phyloP scores from a whole-genome alignment of 179 eudicot genomes.

The Dionaea muscipula region DNA sequence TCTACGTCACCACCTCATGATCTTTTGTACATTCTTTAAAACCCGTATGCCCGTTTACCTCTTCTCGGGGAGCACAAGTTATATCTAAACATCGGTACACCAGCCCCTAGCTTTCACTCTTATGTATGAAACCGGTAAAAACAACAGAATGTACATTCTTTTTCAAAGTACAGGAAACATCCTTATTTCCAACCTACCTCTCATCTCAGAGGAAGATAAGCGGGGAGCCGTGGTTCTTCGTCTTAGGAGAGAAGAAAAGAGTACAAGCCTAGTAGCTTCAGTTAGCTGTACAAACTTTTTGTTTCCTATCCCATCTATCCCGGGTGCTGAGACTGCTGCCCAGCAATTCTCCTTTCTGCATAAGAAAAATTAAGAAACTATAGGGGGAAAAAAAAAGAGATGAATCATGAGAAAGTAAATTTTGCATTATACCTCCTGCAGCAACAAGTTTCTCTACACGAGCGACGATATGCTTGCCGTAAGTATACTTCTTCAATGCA shows the following conservation, averaged over 20 bases:
- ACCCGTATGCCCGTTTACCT: too few relatives aligned
- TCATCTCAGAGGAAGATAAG: neutral
- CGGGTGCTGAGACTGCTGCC: constrained; percentile 38
- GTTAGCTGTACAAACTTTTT: constrained; percentile 60
- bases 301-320: constrained; percentile 27
- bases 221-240: neutral
- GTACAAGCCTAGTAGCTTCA: constrained; percentile 16
- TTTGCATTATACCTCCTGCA: constrained; percentile 52
- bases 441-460: constrained; percentile 76
- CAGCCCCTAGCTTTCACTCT: too few relatives aligned
- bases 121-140: too few relatives aligned
- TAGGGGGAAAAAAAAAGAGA: too few relatives aligned
- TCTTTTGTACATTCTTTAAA: too few relatives aligned
- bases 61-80: too few relatives aligned
- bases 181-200: too few relatives aligned
- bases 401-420: neutral
- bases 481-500: constrained; percentile 68
- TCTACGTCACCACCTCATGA: too few relatives aligned
- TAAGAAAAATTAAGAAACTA: neutral
- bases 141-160: too few relatives aligned
- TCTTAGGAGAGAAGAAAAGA: neutral
- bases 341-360: constrained; percentile 62
- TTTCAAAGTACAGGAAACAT: too few relatives aligned
- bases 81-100: too few relatives aligned
- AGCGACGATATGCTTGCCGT: constrained; percentile 71